phyloP scores from a whole-genome alignment of 306 rosid species.

The Sesbania bispinosa region DNA sequence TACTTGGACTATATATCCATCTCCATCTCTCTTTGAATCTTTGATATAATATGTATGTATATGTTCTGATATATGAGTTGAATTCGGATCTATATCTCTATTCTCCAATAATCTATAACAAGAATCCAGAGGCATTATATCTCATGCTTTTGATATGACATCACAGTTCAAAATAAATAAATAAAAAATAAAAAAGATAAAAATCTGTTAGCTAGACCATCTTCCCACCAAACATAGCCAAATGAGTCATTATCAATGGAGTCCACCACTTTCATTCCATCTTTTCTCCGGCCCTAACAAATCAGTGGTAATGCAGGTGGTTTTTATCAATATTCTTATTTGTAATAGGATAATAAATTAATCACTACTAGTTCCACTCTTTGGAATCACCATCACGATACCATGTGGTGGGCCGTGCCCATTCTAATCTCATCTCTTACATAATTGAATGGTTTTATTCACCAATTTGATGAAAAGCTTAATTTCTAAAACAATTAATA shows the following conservation, averaged over 20 bases:
- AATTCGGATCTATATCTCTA: neutral
- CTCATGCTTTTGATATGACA: neutral
- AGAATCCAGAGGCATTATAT: slow-evolving; percentile 23
- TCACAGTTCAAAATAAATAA: neutral
- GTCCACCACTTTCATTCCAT: slow-evolving; percentile 4
- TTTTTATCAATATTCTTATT: neutral
- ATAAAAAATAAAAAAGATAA: too few relatives aligned
- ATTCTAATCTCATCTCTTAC: neutral
- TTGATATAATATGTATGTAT: too few relatives aligned
- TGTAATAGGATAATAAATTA: neutral
- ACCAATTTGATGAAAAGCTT: neutral
- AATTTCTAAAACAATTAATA: neutral
- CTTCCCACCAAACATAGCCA: neutral
- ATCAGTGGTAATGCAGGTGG: neutral
- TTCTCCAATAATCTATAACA: neutral
- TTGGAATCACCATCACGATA: neutral
- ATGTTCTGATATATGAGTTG: too few relatives aligned
- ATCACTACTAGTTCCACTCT: neutral
- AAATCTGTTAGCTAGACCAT: neutral
- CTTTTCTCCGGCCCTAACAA: neutral
- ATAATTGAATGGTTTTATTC: neutral
- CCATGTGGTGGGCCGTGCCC: neutral
- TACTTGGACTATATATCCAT: too few relatives aligned
- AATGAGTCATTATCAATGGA: slow-evolving; percentile 11
- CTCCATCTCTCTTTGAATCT: too few relatives aligned